Conservation (phyloP, 805 yeast species). For the Starmera amethionina region DNA sequence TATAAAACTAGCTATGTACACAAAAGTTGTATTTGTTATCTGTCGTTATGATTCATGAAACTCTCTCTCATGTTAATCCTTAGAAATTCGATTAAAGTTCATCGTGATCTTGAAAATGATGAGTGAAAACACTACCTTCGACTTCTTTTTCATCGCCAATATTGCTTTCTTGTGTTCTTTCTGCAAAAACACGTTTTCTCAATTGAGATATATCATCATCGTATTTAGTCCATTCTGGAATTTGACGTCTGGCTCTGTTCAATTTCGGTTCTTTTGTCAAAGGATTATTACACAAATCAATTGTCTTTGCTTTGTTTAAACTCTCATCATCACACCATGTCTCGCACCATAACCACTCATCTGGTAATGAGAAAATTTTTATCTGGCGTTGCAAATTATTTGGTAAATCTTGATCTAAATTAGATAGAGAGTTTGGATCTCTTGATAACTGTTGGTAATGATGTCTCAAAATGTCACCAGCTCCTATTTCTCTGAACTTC, state of each 20-base stretch:
- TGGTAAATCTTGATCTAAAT: constrained; percentile 90
- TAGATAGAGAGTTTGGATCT: constrained; percentile 71
- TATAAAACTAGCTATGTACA: no score
- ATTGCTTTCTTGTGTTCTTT: no score
- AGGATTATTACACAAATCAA: constrained; percentile 81
- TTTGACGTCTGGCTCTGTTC: constrained; percentile 62
- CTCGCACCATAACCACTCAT: constrained; percentile 90
- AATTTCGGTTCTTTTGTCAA: constrained; percentile 70
- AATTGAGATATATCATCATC: constrained; percentile 41
- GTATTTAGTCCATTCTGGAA: constrained; percentile 69
- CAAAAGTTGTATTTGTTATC: no score
- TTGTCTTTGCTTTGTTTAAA: constrained; percentile 56
- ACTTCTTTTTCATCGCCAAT: no score
- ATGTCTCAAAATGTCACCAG: constrained; percentile 73
- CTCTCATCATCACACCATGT: constrained; percentile 77
- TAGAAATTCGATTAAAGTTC: no score
- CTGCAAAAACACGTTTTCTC: constrained; percentile 8
- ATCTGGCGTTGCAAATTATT: constrained; percentile 67
- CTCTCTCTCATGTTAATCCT: no score
- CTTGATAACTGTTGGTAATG: constrained; percentile 78
- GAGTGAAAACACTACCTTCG: no score
- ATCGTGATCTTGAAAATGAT: no score
- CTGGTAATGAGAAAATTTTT: constrained; percentile 64
- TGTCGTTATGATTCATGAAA: no score
- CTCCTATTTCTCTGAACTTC: constrained; percentile 50